phyloP scores from a whole-genome alignment of 495 filamentous ascomycete species.

The Penicillium salamii region DNA sequence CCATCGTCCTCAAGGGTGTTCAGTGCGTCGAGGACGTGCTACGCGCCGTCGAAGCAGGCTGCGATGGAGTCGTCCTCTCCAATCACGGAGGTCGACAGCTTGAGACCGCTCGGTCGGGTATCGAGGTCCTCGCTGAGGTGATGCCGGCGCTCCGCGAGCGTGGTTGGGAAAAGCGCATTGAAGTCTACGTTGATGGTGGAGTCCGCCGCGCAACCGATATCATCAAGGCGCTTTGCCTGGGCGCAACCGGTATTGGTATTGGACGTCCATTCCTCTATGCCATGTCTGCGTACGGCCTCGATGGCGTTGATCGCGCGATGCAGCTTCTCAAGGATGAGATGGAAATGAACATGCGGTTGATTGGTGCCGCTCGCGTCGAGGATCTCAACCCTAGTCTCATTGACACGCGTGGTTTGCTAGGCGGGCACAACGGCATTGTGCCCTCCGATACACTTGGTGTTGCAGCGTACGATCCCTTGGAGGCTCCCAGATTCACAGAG shows the following conservation, averaged over 20 bases:
- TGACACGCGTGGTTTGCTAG: constrained; percentile 66
- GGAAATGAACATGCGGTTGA: constrained; percentile 97
- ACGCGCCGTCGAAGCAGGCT: constrained; percentile 74
- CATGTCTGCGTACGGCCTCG: constrained; percentile 88
- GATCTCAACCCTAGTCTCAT: constrained; percentile 77
- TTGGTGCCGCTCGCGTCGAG: constrained; percentile 69
- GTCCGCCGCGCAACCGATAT: constrained; percentile 90
- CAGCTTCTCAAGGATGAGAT: constrained; percentile 96
- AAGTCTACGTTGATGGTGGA: constrained; percentile 90
- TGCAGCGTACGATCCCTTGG: constrained; percentile 63
- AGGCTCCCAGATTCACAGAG: constrained; percentile 55
- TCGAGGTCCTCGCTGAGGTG: constrained; percentile 92
- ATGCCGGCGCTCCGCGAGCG: constrained; percentile 88
- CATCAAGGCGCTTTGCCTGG: constrained; percentile 90
- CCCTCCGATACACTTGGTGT: constrained; percentile 68
- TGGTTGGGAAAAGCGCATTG: constrained; percentile 78
- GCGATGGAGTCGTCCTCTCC: constrained; percentile 90
- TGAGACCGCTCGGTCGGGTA: constrained; percentile 84
- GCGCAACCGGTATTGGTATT: constrained; percentile 90
- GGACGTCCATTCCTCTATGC: constrained; percentile 93
- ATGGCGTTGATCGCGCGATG: constrained; percentile 89
- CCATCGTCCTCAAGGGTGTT: constrained; percentile 94
- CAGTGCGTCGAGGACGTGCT: constrained; percentile 95
- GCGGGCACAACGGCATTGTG: constrained; percentile 63
- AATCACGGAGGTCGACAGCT: constrained; percentile 99